Evolutionary conservation across 805 yeast genomes (phyloP), one percentile per base, ranked within the genome.

Genomic region (Saccharomycopsis synnaedendra): DNA sequence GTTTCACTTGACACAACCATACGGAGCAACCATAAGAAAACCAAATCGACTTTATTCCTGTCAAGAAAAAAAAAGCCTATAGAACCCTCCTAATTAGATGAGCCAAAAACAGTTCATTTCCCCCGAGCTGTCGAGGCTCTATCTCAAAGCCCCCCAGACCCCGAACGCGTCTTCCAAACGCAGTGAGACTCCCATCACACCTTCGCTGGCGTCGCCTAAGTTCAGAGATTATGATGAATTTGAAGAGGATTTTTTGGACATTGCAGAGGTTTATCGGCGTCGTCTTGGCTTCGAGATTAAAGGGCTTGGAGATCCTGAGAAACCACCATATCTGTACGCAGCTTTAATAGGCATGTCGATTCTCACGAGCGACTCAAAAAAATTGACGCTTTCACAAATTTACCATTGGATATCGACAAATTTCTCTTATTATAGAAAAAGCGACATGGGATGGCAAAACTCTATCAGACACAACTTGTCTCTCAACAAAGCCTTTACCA

Each of bases 371-470:
- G 80, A 81, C 1, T 73, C 69, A 10, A 72, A 82, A 42, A 81
- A 81, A 53, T 70, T 88, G 39, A 84, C 94, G 3, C 65, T 84
- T 46, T 74, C 93, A 0, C 96, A 87, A 58, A 93, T 90, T 39
- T 90, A 90, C 67, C 73, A 70, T 56, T 90, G 98, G 98, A 93
- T 90, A 41, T 78, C 93, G 5, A 79, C 78, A 41, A 83, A 94
- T 36, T 90, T 89, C 63, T 75, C 72, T 53, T 90, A 82, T 61
- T 93, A 93, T 64, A 78, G 80, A 54, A 78, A 76, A 54, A 83
- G 85, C 50, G 95, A 87, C 56, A 83, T 86, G 7, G 96, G 97
- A 31, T 90, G 98, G 98, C 97, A 90, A 65, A 90, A 90, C 65
- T 89, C 96, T 34, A 93, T 90, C 54, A 80, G 98, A 53, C 98